Evolutionary conservation across 176 grass and related monocot genomes (phyloP).

Genomic region (Phyllostachys edulis): DNA sequence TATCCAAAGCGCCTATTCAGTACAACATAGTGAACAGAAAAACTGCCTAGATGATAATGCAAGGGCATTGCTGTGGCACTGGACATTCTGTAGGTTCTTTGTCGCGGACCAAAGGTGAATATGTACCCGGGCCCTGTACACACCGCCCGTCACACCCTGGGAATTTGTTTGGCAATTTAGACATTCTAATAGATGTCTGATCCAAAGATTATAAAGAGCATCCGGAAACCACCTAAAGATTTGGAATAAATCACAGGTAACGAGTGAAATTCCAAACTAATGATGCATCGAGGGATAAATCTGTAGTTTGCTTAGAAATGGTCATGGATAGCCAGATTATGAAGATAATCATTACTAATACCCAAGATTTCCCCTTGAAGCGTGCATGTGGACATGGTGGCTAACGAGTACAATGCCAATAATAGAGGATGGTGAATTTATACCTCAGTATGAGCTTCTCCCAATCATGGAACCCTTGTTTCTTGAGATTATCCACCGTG

Average conservation of each 20-base stretch:
- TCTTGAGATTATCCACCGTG: slow-evolving; percentile 64
- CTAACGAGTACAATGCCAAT: not conserved
- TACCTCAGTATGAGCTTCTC: slow-evolving; percentile 82
- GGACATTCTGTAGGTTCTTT: not conserved
- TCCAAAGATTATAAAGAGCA: not conserved
- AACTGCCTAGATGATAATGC: not conserved
- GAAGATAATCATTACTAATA: not conserved
- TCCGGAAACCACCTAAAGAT: not conserved
- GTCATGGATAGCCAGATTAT: not conserved
- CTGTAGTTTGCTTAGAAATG: not conserved
- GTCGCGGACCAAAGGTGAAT: no score
- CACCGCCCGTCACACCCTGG: no score
- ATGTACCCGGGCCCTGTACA: no score
- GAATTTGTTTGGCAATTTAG: not conserved
- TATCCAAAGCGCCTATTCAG: not conserved
- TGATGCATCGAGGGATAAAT: not conserved
- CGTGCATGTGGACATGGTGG: not conserved
- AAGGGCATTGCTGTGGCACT: not conserved
- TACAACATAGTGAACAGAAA: not conserved
- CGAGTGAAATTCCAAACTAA: not conserved
- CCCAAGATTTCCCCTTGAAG: not conserved
- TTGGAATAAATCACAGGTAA: not conserved
- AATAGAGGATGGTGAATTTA: not conserved
- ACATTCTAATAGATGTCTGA: not conserved
- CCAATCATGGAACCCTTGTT: slow-evolving; percentile 61